Evolutionary conservation across 1,139 yeast genomes (phyloP), one percentile per base, ranked within the genome.

Genomic region (Candida glucosophila): DNA sequence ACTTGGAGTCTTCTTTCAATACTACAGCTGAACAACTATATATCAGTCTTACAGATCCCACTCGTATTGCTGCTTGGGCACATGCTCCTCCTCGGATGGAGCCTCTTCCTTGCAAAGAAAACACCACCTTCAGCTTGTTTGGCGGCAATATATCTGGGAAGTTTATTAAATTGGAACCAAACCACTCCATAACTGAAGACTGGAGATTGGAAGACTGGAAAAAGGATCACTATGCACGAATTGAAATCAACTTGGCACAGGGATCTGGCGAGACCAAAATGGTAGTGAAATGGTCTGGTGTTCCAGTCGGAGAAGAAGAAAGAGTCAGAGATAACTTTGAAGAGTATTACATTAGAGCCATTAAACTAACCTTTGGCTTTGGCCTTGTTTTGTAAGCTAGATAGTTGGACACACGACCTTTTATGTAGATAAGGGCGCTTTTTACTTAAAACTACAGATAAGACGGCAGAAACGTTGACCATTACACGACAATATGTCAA

Each of bases 231-330:
- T 78, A 48, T 48, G 93, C 96, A 3, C 65, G 62, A 13, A 58
- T 90, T 40, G 67, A 63, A 20, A 67, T 88, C 40, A 65, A 58
- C 22, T 69, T 92, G 35, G 72, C 71, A 29, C 85, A 83, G 49
- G 92, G 92, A 14, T 66, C 73, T 11, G 73, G 80, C 22, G 97
- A 88, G 43, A 90, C 98, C 10, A 73, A 68, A 30, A 63, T 88
- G 61, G 73, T 77, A 32, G 90, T 86, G 19, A 64, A 68, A 31
- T 83, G 90, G 73, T 62, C 73, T 13, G 96, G 96, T n/a, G 78
- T 90, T 26, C 98, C 98, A 12, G 66, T 90, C 23, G 98, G 97
- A n/a, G 92, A 92, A 48, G 97, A 90, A 52, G 98, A 90, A 31
- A 66, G 80, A 31, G 95, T 83, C 22, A 73, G 76, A 45, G 71